Evolutionary conservation across 169 alveolate species (phyloP), one percentile per base, ranked within the genome.

Genomic region (Ophryocystis elektroscirrha): DNA sequence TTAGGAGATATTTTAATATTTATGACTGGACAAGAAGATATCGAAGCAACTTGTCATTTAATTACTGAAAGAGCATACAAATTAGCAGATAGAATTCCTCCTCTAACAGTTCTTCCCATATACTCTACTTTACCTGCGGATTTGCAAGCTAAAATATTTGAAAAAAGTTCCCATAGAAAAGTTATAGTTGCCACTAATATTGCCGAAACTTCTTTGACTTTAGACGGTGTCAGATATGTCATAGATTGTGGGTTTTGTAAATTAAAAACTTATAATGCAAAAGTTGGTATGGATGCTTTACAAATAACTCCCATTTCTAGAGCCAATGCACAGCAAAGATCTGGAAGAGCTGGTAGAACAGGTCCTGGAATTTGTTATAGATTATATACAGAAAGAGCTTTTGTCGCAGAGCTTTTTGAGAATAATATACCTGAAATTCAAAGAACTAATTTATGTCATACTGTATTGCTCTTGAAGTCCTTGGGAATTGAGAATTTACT

Each of bases 281-380:
- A 85, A 67, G 86, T 92, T 44, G 96, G 87, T 15, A 92, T 95
- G 97, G 99, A 95, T 73, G 88, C 96, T n/a, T 71, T 95, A 59
- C 92, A 91, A 63, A 81, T 93, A 5, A 88, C 98, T 9, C 99
- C 99, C 3, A 85, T 92, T 36, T 86, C 97, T 0, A 95, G 91
- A 56, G 99, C 99, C 5, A 92, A 90, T 68, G 98, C 98, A 3
- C 85, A 87, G 62, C 95, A 95, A 65, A 73, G 99, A 39, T 75
- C 92, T 23, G 99, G 99, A n/a, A 81, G 99, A 60, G 99, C 99
- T 0, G 99, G 99, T 1, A 78, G 99, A 53, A 89, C 97, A 0
- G 94, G 94, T 0, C 97, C 99, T 22, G 99, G 99, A 27, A 67
- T 83, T 26, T 95, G 99, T 61, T 91, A 79, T 68, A 81, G 99